phyloP scores from a whole-genome alignment of 2,329 filamentous ascomycete genomes.

The Lachnum nothofagi region DNA sequence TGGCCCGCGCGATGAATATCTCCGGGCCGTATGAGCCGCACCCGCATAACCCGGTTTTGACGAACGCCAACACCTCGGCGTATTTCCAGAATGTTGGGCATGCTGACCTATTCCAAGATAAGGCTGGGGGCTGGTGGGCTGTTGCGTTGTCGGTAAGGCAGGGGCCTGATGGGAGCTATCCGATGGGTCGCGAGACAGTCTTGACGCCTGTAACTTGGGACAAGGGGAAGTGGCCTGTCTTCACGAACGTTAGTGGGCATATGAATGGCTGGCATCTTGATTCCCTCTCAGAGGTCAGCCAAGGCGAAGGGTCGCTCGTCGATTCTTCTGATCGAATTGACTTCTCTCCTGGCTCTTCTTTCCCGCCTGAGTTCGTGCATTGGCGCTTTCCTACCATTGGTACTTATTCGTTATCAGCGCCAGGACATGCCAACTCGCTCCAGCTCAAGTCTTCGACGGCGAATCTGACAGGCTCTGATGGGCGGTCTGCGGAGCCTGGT shows the following conservation, averaged over 20 bases:
- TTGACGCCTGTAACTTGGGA: constrained; percentile 46
- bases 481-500: constrained; percentile 42
- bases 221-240: constrained; percentile 44
- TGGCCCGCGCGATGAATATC: constrained; percentile 40
- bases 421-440: constrained; percentile 40
- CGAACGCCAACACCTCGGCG: constrained; percentile 39
- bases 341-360: constrained; percentile 39
- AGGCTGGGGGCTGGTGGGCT: constrained; percentile 48
- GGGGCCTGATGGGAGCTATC: constrained; percentile 41
- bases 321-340: constrained; percentile 39
- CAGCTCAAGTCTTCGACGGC: constrained; percentile 44
- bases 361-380: constrained; percentile 52
- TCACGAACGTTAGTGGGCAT: constrained; percentile 39
- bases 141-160: constrained; percentile 43
- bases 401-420: constrained; percentile 43
- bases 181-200: constrained; percentile 52
- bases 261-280: constrained; percentile 37
- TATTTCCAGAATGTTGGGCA: constrained; percentile 53
- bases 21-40: constrained; percentile 42
- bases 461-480: constrained; percentile 51
- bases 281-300: constrained; percentile 30
- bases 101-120: constrained; percentile 52
- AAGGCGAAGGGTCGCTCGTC: constrained; percentile 40
- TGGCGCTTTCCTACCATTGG: constrained; percentile 44
- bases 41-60: constrained; percentile 43